Conservation (phyloP, 129 eudicot genomes). For the Artemisia argyi region DNA sequence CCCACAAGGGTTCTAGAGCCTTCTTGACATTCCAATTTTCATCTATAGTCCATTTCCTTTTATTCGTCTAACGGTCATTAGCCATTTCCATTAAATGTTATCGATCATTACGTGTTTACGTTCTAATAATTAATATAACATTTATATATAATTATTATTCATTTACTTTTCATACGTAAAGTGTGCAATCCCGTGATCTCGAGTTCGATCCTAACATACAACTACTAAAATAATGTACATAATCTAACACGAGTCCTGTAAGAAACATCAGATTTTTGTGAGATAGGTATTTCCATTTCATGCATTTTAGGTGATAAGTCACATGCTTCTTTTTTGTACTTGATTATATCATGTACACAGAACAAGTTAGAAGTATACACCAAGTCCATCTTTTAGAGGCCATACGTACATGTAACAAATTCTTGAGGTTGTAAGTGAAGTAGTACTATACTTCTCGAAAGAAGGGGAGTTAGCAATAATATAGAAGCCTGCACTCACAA, state of each 20-base stretch:
- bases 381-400: constrained; percentile 6
- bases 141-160: too few relatives aligned
- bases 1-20: too few relatives aligned
- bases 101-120: too few relatives aligned
- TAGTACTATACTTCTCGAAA: constrained; percentile 69
- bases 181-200: too few relatives aligned
- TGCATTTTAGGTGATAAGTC: not conserved
- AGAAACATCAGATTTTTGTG: constrained; percentile 13
- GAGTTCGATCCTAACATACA: too few relatives aligned
- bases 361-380: not conserved
- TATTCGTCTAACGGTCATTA: too few relatives aligned
- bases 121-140: too few relatives aligned
- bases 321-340: not conserved
- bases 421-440: constrained; percentile 91
- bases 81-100: too few relatives aligned
- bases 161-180: too few relatives aligned
- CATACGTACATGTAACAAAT: constrained; percentile 89
- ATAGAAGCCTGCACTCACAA: constrained; percentile 76
- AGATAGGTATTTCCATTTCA: not conserved
- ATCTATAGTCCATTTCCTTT: too few relatives aligned
- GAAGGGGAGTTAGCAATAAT: constrained; percentile 68
- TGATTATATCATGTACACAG: not conserved
- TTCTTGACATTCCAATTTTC: too few relatives aligned
- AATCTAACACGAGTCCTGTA: constrained; percentile 86
- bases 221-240: too few relatives aligned